phyloP scores from a whole-genome alignment of 2,329 filamentous ascomycete genomes.

The Cladobotryum protrusum region DNA sequence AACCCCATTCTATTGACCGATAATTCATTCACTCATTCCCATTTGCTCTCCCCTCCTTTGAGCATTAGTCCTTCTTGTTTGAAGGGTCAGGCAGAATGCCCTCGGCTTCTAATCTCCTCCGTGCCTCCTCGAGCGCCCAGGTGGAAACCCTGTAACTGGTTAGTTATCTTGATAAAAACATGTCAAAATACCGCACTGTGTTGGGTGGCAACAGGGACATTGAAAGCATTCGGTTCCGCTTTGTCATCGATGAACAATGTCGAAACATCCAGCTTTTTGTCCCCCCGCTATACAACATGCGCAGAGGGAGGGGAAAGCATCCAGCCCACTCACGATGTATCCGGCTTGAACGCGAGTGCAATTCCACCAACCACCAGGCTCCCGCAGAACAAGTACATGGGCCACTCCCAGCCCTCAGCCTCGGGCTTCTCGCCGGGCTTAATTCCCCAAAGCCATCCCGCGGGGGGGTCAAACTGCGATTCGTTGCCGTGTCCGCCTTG shows the following conservation, averaged over 20 bases:
- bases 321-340: constrained; percentile 77
- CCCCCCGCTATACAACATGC: not conserved
- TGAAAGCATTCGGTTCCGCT: not conserved
- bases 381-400: constrained; percentile 80
- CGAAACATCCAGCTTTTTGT: too few species aligned
- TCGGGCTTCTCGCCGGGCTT: constrained; percentile 93
- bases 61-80: constrained; percentile 46
- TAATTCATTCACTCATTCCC: not conserved
- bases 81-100: constrained; percentile 77
- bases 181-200: constrained; percentile 21
- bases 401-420: constrained; percentile 92
- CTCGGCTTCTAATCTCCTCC: constrained; percentile 90
- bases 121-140: constrained; percentile 95
- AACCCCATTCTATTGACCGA: constrained; percentile 5
- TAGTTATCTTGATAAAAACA: constrained; percentile 22
- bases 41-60: constrained; percentile 7
- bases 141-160: constrained; percentile 76
- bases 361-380: constrained; percentile 66
- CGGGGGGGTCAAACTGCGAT: constrained; percentile 80
- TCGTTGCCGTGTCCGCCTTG: constrained; percentile 46
- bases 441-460: constrained; percentile 88
- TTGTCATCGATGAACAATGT: too few species aligned
- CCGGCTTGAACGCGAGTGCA: constrained; percentile 92
- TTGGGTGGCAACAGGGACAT: not conserved
- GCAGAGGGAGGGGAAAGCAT: not conserved